These are phyloP conservation scores for Saccharomycopsis javanensis DNA, from an alignment of 805 yeast species.

Conservation along the genomic window DNA sequence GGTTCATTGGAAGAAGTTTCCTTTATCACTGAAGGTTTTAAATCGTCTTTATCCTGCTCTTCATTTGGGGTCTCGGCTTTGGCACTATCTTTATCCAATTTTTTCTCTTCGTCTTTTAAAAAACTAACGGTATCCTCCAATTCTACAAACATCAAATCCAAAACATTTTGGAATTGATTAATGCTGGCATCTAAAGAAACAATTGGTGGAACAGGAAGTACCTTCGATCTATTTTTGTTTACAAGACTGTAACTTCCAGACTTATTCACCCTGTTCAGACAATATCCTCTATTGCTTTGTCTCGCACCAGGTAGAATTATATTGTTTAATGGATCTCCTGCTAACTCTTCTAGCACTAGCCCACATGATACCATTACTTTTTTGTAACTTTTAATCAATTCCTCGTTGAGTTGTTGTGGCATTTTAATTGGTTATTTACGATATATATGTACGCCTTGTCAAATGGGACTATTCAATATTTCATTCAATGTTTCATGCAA, in stretches of 20 bases:
- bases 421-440: background rate
- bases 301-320: conserved; percentile 7
- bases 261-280: background rate
- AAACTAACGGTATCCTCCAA: conserved; percentile 15
- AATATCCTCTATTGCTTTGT: background rate
- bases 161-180: conserved; percentile 10
- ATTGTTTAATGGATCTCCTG: conserved; percentile 17
- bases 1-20: background rate
- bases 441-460: too few species aligned
- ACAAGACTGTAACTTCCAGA: conserved; percentile 1
- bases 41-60: background rate
- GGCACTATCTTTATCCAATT: background rate
- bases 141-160: conserved; percentile 18
- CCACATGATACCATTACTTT: conserved; percentile 11
- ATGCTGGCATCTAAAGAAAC: conserved; percentile 13
- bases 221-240: background rate
- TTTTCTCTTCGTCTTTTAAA: conserved; percentile 7
- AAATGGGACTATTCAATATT: too few species aligned
- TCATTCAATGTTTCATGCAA: too few species aligned
- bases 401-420: conserved; percentile 12
- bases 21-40: background rate
- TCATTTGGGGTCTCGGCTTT: background rate
- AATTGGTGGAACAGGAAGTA: background rate
- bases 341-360: conserved; percentile 13
- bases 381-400: conserved; percentile 9